Conservation (phyloP, 495 filamentous ascomycete species). For the Margaritispora aquatica region DNA sequence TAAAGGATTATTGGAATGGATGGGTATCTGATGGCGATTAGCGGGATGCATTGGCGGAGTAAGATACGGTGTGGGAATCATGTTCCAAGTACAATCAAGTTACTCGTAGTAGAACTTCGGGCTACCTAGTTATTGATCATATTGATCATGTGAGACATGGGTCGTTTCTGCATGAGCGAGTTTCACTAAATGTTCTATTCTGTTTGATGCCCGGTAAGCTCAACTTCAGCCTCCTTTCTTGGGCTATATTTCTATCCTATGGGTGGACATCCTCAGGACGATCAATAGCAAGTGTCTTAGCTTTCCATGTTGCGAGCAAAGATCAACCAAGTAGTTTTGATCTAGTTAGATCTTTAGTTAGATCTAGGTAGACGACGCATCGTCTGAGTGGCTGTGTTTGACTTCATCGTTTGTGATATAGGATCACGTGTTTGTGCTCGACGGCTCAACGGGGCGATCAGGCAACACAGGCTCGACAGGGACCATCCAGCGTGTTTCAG, state of each 20-base stretch:
- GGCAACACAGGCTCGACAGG: neutral
- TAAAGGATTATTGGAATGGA: neutral
- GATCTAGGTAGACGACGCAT: too few relatives aligned
- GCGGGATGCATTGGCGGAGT: constrained; percentile 9
- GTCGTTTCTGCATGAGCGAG: neutral
- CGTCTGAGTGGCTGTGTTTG: too few relatives aligned
- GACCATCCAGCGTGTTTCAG: constrained; percentile 6
- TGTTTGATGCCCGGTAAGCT: neutral
- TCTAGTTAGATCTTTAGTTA: too few relatives aligned
- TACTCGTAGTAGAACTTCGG: neutral
- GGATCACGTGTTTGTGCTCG: neutral
- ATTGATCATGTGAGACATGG: neutral
- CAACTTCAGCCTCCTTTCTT: neutral
- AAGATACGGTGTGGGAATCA: neutral
- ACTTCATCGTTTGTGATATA: too few relatives aligned
- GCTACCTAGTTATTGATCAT: neutral
- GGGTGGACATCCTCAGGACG: too few relatives aligned
- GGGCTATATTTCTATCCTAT: too few relatives aligned
- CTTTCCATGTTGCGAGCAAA: too few relatives aligned
- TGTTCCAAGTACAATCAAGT: neutral
- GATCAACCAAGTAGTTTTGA: too few relatives aligned
- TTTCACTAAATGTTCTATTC: neutral
- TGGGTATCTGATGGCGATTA: neutral
- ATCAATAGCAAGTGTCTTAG: too few relatives aligned
- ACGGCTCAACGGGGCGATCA: neutral